Evolutionary conservation across 1,139 yeast species (phyloP), one percentile per base, ranked within the genome.

Genomic region (Pichia sp.): DNA sequence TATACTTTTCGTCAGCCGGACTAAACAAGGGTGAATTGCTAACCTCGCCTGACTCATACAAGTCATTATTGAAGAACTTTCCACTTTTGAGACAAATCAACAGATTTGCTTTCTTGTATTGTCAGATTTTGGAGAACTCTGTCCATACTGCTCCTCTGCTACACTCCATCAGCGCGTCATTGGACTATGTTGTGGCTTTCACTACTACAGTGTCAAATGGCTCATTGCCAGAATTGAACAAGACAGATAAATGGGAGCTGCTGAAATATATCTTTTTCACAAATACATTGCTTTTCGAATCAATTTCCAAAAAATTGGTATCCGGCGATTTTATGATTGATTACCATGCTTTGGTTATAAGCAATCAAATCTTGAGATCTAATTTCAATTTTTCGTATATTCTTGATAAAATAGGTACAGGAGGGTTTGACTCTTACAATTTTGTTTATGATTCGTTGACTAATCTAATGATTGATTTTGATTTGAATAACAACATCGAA

Each of bases 391-490:
- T 78, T 43, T 73, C 80, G 49, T 81, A 75, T 53, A 68, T 82
- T 5, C 60, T 81, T 11, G 69, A 75, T 36, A 68, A 77, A 26
- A 71, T 83, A 23, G 92, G 94, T 0, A 73, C 75, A 37, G 83
- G 85, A 1, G 87, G 87, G 1, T 83, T 84, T 58, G 84, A 81
- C 44, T 71, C 77, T 27, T 83, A 78, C 58, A 81, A 80, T 54
- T 82, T 79, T 58, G 78, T 81, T n/a, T 75, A 77, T 52, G 68
- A 73, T 41, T n/a, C 36, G 7, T 62, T 79, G 4, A 61, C 77
- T 23, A 49, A 77, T 5, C 85, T 80, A 66, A 55, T 71, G 44
- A 39, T 74, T 54, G 45, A 68, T 50, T 59, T 66, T 57, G 49
- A 64, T 51, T 55, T 62, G 39, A n/a, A 45, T 16, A 26, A 55